Evolutionary conservation across 192 early-diverging fungal genomes (phyloP), one percentile per base, ranked within the genome.

Genomic region (Backusella australiensis): DNA sequence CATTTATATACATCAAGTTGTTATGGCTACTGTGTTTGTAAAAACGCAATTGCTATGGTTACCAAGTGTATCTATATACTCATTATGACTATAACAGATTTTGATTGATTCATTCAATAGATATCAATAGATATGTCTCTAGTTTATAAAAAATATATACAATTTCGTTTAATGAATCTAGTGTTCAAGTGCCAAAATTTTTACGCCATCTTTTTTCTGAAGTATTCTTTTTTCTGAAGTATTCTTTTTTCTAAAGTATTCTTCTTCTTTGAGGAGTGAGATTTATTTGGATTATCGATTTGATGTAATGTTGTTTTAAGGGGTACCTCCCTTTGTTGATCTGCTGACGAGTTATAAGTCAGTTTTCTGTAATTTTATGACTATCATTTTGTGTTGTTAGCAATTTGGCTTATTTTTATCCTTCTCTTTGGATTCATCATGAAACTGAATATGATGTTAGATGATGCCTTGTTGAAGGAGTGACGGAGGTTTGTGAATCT

Each of bases 271-370:
- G 19, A 49, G 17, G 19, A 49, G 19, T 49, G 4, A 49, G 5
- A 19, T 49, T 49, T 49, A n/a, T 49, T 49, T 49, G 46, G 46
- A 21, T 49, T 49, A 49, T 49, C 46, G 46, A 49, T 26, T 63
- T 63, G 56, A 59, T 26, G 23, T 59, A 14, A 59, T 59, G 2
- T 12, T 26, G 3, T 63, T 63, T 63, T 14, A 63, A 63, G 56
- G 56, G 23, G 26, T 11, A 23, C 3, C 9, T 12, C 21, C 53
- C 53, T 26, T 59, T 59, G 53, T 9, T 59, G 53, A 59, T 59
- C 53, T 59, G 53, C 53, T 59, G 53, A 59, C 53, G 21, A 59
- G 53, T 59, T 59, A 59, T 59, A 59, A 63, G 26, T 59, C 23
- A 23, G 2, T 56, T 56, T 56, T 56, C 53, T 56, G 53, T 26